Evolutionary conservation across 2,329 filamentous ascomycete species (phyloP).

Genomic region (Fusarium sp.): DNA sequence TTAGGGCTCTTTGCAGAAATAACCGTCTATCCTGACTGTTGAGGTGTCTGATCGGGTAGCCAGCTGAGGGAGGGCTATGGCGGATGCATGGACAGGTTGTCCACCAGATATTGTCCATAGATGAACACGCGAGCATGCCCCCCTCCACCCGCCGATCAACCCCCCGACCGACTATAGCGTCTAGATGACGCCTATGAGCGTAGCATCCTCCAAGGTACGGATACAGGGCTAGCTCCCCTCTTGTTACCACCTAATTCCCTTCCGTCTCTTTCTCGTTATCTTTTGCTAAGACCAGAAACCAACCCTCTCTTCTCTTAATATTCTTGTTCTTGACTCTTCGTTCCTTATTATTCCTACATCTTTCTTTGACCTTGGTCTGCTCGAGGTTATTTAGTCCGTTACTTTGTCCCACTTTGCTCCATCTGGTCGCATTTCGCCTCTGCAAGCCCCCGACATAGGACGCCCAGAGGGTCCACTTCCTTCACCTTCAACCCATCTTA

Average conservation of each 20-base stretch:
- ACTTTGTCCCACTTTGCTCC: constrained; percentile 14
- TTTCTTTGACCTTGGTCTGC: constrained; percentile 7
- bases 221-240: constrained; percentile 27
- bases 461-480: constrained; percentile 38
- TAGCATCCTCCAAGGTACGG: constrained; percentile 34
- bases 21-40: constrained; percentile 9
- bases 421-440: constrained; percentile 20
- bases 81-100: constrained; percentile 25
- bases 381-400: constrained; percentile 1
- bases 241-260: constrained; percentile 5
- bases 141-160: constrained; percentile 35
- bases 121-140: constrained; percentile 34
- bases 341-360: constrained; percentile 2
- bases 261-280: constrained; percentile 27
- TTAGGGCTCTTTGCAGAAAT: constrained; percentile 8
- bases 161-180: constrained; percentile 33
- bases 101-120: constrained; percentile 7
- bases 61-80: constrained; percentile 31
- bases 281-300: constrained; percentile 16
- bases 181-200: constrained; percentile 36
- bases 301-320: constrained; percentile 9
- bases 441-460: constrained; percentile 35
- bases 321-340: constrained; percentile 4
- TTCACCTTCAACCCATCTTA: constrained; percentile 41
- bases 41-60: background rate